Conservation (phyloP, 2,329 filamentous ascomycete species). For the Arthrobotrys conoides region DNA sequence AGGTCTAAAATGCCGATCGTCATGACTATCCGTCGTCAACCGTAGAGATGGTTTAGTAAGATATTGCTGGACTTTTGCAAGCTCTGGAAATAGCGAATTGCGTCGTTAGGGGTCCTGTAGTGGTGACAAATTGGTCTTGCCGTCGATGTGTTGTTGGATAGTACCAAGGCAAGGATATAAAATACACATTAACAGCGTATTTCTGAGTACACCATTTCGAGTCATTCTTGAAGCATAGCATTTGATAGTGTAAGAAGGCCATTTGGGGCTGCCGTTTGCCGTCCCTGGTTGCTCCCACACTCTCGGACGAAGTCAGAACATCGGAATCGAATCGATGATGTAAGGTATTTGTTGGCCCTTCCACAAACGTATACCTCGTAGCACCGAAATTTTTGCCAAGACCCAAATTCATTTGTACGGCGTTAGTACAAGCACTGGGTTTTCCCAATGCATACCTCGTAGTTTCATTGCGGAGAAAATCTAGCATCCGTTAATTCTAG, state of each 20-base stretch:
- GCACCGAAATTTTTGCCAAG: too few species aligned
- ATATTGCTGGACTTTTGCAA: constrained; percentile 4
- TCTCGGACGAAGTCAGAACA: too few species aligned
- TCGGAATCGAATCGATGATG: too few species aligned
- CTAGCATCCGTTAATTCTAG: not conserved
- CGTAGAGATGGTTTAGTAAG: constrained; percentile 4
- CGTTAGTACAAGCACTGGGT: not conserved
- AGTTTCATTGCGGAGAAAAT: not conserved
- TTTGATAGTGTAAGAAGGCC: too few species aligned
- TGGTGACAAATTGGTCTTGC: not conserved
- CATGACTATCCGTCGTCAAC: constrained; percentile 19
- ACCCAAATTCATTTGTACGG: too few species aligned
- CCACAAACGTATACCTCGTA: too few species aligned
- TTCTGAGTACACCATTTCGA: constrained; percentile 1
- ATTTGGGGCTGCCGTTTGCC: too few species aligned
- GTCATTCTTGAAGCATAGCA: not conserved
- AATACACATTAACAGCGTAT: constrained; percentile 5
- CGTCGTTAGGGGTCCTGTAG: constrained; percentile 1
- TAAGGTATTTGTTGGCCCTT: too few species aligned
- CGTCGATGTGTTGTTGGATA: constrained; percentile 1
- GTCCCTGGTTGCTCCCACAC: too few species aligned
- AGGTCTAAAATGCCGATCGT: constrained; percentile 34
- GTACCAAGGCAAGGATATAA: constrained; percentile 6
- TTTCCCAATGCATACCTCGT: too few species aligned
- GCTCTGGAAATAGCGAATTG: not conserved